phyloP scores from a whole-genome alignment of 1,284 basidiomycete species.

The Papiliotrema flavescens region DNA sequence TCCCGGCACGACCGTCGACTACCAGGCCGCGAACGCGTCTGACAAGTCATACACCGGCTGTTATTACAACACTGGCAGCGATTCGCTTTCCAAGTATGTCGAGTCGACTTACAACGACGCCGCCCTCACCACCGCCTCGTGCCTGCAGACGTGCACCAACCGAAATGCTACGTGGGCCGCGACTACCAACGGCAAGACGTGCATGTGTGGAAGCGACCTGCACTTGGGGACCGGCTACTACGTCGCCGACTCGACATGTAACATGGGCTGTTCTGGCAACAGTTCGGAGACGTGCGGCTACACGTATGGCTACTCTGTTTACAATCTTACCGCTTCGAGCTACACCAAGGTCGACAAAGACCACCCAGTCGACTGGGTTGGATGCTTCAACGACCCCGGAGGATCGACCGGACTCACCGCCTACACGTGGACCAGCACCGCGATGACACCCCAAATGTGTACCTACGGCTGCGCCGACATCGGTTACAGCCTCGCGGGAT shows the following conservation, averaged over 20 bases:
- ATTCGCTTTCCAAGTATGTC: neutral
- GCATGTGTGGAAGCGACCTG: conserved; percentile 5
- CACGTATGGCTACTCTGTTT: neutral
- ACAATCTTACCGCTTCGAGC: conserved; percentile 2
- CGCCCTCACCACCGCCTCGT: neutral
- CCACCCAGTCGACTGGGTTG: neutral
- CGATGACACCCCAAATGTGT: conserved; percentile 15
- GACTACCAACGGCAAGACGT: neutral
- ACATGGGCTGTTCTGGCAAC: conserved; percentile 7
- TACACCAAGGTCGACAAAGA: neutral
- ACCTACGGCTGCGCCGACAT: conserved; percentile 13
- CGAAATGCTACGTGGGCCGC: conserved; percentile 5
- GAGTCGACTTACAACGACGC: neutral
- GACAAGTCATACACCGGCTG: neutral
- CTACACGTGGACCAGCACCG: conserved; percentile 4
- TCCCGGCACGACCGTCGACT: neutral
- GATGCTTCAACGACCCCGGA: conserved; percentile 3
- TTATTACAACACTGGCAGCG: neutral
- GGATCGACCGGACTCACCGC: conserved; percentile 3
- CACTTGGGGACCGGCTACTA: conserved; percentile 1
- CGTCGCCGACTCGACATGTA: neutral
- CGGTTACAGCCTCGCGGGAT: conserved; percentile 8
- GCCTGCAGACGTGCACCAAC: conserved; percentile 4
- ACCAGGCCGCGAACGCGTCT: neutral
- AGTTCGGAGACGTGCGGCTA: conserved; percentile 12